Evolutionary conservation across 805 yeast species (phyloP).

Genomic region (Starmerella apicola): DNA sequence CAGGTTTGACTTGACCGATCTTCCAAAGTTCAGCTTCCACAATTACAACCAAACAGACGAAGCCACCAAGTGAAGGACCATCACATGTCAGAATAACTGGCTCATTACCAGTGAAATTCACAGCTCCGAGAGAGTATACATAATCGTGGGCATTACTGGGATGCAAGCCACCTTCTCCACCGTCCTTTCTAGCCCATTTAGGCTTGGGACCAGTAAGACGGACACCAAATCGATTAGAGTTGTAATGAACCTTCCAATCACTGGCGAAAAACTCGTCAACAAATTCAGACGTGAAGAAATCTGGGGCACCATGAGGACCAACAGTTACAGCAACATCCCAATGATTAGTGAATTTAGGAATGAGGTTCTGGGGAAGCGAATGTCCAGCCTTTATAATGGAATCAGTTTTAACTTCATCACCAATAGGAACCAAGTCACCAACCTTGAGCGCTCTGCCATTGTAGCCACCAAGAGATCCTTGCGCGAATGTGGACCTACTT

Average conservation of each 20-base stretch:
- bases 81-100: slow-evolving; percentile 95
- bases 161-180: slow-evolving; percentile 96
- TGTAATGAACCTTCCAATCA: slow-evolving; percentile 92
- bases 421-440: slow-evolving; percentile 84
- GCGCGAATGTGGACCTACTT: slow-evolving; percentile 90
- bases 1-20: slow-evolving; percentile 94
- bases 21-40: slow-evolving; percentile 97
- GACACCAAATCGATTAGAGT: slow-evolving; percentile 93
- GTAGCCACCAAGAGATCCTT: slow-evolving; percentile 83
- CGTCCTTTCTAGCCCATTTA: slow-evolving; percentile 88
- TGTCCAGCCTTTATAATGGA: slow-evolving; percentile 16
- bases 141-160: slow-evolving; percentile 98
- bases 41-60: slow-evolving; percentile 92
- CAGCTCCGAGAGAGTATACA: slow-evolving; percentile 91
- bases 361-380: slow-evolving; percentile 40
- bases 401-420: slow-evolving; percentile 23
- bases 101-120: slow-evolving; percentile 97
- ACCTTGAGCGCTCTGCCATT: slow-evolving; percentile 84
- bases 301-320: slow-evolving; percentile 98
- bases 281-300: slow-evolving; percentile 69
- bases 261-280: slow-evolving; percentile 61
- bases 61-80: slow-evolving; percentile 96
- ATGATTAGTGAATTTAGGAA: slow-evolving; percentile 43
- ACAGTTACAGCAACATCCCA: slow-evolving; percentile 91
- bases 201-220: slow-evolving; percentile 93